Evolutionary conservation across 352 stramenopile genomes (phyloP), one percentile per base, ranked within the genome.

Genomic region (Elongisporangium undulatum): DNA sequence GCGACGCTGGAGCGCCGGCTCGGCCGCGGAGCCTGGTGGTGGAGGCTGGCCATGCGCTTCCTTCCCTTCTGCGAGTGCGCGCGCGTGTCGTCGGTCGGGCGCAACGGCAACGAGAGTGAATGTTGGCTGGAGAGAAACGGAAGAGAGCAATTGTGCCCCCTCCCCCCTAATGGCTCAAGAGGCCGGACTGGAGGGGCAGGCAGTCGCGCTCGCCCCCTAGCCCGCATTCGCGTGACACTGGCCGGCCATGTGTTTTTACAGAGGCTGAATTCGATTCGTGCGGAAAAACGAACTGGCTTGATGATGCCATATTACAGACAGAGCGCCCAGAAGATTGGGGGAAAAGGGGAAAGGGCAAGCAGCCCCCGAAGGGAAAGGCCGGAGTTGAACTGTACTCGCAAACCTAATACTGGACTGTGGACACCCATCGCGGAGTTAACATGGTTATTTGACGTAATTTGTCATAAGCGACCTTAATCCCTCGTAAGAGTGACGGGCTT

Each of bases 1-100:
- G 45, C 13, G 3, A 38, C 57, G 29, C 51, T 61, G 16, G 69
- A 70, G 13, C 59, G 58, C 56, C 63, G 49, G 64, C 58, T 17
- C 61, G 68, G 48, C 63, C 67, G 13, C 61, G 62, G 48, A 58
- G 66, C 57, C 59, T 68, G n/a, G 49, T 65, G 53, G 48, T 49
- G 38, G 58, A 45, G 34, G 34, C 34, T 45, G 34, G 34, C 34
- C 34, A 45, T 45, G 34, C 34, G 34, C 34, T 45, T 45, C 34
- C 12, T 45, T 10, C 1, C n/a, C 23, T 26, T 26, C 23, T 8
- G 26, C 26, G 26, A 38, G 26, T 38, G 26, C 26, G 5, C 23
- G 34, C 4, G 34, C 34, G 34, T 45, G 34, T 45, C 34, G 34
- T 45, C 34, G 34, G 34, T 45, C 4, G 34, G 34, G 34, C 34